Percentiles rank a stretch among this genome's conserved stretches.
These are phyloP conservation scores for Pythium scleroteichum DNA, from an alignment of 352 stramenopile species.

Conservation along the genomic window DNA sequence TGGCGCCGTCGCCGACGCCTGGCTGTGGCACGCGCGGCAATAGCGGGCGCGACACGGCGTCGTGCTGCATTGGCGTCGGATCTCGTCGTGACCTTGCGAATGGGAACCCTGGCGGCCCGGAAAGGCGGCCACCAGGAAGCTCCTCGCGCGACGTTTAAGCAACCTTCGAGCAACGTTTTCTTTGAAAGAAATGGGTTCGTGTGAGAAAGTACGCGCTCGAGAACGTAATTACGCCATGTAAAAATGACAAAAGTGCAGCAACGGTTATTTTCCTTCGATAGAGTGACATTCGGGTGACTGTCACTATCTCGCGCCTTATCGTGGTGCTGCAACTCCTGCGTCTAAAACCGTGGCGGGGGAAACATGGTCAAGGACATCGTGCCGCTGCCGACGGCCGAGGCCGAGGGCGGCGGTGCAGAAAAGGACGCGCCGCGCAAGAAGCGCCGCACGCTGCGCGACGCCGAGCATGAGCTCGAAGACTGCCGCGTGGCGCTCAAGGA, in stretches of 20 bases:
- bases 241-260: not conserved
- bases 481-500: slow-evolving; percentile 53
- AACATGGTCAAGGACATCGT: slow-evolving; percentile 16
- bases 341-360: not conserved
- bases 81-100: slow-evolving; percentile 1
- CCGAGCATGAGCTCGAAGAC: slow-evolving; percentile 55
- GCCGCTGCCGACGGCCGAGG: slow-evolving; percentile 5
- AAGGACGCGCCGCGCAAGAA: slow-evolving; percentile 41
- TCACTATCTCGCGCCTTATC: too few species aligned
- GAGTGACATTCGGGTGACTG: slow-evolving; percentile 6
- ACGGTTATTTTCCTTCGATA: not conserved
- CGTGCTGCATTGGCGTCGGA: not conserved
- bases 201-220: slow-evolving; percentile 17
- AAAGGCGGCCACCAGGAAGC: slow-evolving; percentile 9
- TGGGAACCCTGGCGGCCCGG: not conserved
- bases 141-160: slow-evolving; percentile 7
- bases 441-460: slow-evolving; percentile 68
- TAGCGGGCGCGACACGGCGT: not conserved
- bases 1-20: not conserved
- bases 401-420: not conserved
- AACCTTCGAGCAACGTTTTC: slow-evolving; percentile 11
- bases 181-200: not conserved
- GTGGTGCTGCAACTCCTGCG: too few species aligned
- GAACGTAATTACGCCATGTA: not conserved
- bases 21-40: not conserved